Percentiles rank a stretch among this genome's conserved stretches.
Evolutionary conservation across 345 rosid genomes (phyloP).

Genomic region (Pugionium cornutum): DNA sequence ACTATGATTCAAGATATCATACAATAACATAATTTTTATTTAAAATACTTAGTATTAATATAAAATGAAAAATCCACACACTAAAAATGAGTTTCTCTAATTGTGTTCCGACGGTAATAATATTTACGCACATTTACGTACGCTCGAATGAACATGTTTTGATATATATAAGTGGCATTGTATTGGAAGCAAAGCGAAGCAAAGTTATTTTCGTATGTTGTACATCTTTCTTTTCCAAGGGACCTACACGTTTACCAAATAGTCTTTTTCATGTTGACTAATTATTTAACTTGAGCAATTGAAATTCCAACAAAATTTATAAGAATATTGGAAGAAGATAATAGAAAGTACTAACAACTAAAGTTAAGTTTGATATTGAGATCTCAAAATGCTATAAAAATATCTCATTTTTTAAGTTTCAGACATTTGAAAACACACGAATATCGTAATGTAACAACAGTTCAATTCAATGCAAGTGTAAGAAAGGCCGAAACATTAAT

Average conservation of each 20-base stretch:
- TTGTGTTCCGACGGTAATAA: slow-evolving; percentile 13
- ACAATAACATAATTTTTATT: not conserved
- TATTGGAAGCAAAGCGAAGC: slow-evolving; percentile 56
- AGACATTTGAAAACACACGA: too few species aligned
- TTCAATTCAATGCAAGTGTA: too few species aligned
- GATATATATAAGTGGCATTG: slow-evolving; percentile 36
- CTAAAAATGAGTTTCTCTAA: slow-evolving; percentile 1
- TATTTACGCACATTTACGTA: slow-evolving; percentile 10
- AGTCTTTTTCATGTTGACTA: not conserved
- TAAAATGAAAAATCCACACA: not conserved
- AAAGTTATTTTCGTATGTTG: slow-evolving; percentile 39
- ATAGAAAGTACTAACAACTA: too few species aligned
- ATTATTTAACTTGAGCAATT: not conserved
- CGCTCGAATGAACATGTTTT: slow-evolving; percentile 7
- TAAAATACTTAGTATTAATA: not conserved
- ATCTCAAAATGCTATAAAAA: too few species aligned
- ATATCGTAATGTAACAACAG: too few species aligned
- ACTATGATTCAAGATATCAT: slow-evolving; percentile 42
- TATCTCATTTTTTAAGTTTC: too few species aligned
- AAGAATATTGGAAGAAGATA: not conserved
- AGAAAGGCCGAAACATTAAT: too few species aligned
- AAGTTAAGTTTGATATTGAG: too few species aligned
- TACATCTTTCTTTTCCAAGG: slow-evolving; percentile 29
- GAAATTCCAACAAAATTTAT: not conserved
- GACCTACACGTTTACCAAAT: slow-evolving; percentile 20